Evolutionary conservation across 2,329 filamentous ascomycete genomes (phyloP), one percentile per base, ranked within the genome.

Genomic region (Thelonectria rubi): DNA sequence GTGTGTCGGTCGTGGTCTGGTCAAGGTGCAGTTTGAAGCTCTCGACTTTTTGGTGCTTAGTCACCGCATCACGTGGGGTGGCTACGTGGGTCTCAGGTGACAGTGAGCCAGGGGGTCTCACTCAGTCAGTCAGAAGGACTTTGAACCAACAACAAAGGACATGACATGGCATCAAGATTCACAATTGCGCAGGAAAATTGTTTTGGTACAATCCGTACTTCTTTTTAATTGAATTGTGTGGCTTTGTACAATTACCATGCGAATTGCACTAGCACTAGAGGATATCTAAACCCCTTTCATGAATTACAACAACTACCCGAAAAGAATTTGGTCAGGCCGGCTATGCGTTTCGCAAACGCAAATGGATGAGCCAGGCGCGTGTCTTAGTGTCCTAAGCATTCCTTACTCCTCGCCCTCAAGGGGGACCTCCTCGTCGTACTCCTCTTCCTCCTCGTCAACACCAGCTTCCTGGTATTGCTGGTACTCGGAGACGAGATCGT

Each of bases 401-500:
- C 34, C 48, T 70, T 75, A 76, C 74, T 82, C 81, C 78, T 91
- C 91, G 80, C 91, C 89, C 82, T 94, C 91, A 71, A 88, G 88
- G 69, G 45, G 45, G 12, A 84, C 86, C 82, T 97, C 94, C 86
- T 95, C 93, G 75, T 91, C 91, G 79, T 96, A 94, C 79, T 97
- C 93, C 84, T 97, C 94, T 84, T 98, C 94, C 74, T 93, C 94
- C 83, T 99, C 95, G 65, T 95, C 96, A 82, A 97, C 88, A 76
- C 92, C 92, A 57, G 55, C 55, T 50, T 99, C 94, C 89, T 98
- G 95, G 90, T 98, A 98, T 84, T 98, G 94, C 89, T 98, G 94
- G 87, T 98, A 98, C 83, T 98, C 94, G 67, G 93, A 97, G 75
- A 98, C 94, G 79, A 98, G 86, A 81, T 98, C 94, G 87, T 98